Base-by-base conservation (phyloP, 2,329 filamentous ascomycete genomes). In the Rugonectria rugulosa region DNA sequence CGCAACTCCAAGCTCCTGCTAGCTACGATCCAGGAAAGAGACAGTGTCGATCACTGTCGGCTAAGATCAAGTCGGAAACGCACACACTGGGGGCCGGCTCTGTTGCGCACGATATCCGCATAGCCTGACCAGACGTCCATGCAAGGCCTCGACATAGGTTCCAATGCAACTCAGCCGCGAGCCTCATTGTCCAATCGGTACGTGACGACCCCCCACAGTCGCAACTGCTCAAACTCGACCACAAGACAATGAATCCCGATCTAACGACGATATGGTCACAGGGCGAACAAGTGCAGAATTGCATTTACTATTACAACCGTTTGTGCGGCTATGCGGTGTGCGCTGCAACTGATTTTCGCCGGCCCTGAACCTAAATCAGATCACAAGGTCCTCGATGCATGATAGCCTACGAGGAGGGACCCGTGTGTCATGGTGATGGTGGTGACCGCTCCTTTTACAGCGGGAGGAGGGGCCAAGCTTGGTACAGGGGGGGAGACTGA, bases 11-110 rank as follows among this genome's bases (percentile, higher is more conserved):
- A n/a, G n/a, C n/a, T n/a, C 20, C 23, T 53, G 41, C 43, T 57
- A 63, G 54, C 44, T 49, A 36, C 40, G 45, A 52, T 53, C 53
- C 53, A 49, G 53, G 53, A 60, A 63, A 57, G 52, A 45, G 29
- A 50, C 50, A 45, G 46, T 49, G 63, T 63, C 53, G 61, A 66
- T 66, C 63, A 34, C 46, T 53, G 37, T 56, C 40, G 6, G 3
- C 36, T 4, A 24, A 14, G 4, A 24, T 10, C 4, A 8, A 21
- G 19, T 6, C 19, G 20, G 20, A 24, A 40, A 36, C 32, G 7
- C 6, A 10, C 31, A 34, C 8, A 27, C 37, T 34, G 29, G 46
- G 37, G 20, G 29, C 10, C 26, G 6, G 26, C 29, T 32, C 12
- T 21, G 17, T 38, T 9, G 17, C 19, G 34, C 34, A 38, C 34